Conservation (phyloP, 2,329 filamentous ascomycete species). For the Thielaviopsis punctulata region DNA sequence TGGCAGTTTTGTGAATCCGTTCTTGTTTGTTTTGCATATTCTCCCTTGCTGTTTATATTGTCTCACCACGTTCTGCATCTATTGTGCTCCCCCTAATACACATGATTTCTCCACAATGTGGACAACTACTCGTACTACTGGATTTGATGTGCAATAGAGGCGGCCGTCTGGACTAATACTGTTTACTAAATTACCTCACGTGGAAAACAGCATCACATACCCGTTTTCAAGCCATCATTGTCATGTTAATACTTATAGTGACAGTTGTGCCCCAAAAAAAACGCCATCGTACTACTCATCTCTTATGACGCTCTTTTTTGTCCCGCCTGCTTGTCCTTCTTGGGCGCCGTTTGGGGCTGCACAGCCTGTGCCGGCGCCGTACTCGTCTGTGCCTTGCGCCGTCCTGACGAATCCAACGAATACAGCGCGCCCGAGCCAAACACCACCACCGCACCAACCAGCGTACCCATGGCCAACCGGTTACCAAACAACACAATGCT, state of each 20-base stretch:
- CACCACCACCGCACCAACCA: slow-evolving; percentile 67
- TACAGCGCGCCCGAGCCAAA: slow-evolving; percentile 87
- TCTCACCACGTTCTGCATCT: not conserved
- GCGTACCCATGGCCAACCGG: slow-evolving; percentile 53
- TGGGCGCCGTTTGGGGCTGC: not conserved
- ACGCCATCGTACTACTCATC: too few species aligned
- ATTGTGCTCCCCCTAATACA: not conserved
- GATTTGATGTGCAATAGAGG: too few species aligned
- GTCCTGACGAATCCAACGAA: slow-evolving; percentile 45
- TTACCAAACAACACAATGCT: slow-evolving; percentile 96
- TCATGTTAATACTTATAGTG: too few species aligned
- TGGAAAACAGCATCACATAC: not conserved
- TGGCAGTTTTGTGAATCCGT: not conserved
- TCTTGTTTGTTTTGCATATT: too few species aligned
- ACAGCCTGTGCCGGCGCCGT: not conserved
- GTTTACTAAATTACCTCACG: not conserved
- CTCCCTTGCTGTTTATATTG: too few species aligned
- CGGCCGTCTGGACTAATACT: not conserved
- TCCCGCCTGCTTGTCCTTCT: not conserved
- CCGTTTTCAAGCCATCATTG: not conserved
- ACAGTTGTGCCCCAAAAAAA: too few species aligned
- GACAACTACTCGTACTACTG: not conserved
- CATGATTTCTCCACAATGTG: not conserved
- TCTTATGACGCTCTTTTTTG: slow-evolving; percentile 9
- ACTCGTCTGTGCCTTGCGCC: not conserved